These are phyloP conservation scores for Lithohypha guttulata DNA, from an alignment of 2,329 filamentous ascomycete genomes.

Conservation along the genomic window DNA sequence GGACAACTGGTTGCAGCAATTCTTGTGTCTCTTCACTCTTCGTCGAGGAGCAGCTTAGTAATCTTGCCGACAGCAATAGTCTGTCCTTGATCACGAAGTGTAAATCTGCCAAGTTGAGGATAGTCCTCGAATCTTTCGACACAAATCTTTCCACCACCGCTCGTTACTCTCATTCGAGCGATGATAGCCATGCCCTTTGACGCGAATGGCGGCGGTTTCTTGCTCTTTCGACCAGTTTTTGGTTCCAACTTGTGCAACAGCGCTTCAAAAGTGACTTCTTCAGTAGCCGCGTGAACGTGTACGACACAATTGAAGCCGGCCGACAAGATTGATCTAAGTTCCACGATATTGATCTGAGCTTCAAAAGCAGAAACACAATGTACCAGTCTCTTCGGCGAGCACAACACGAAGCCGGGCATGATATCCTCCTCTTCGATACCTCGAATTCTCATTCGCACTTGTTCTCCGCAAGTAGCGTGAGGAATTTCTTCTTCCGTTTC, in stretches of 20 bases:
- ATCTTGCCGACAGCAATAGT: constrained; percentile 99
- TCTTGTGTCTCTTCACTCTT: no score
- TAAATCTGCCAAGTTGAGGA: constrained; percentile 84
- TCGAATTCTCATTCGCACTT: constrained; percentile 81
- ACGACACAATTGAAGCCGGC: constrained; percentile 97
- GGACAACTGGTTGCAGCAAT: no score
- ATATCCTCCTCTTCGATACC: constrained; percentile 98
- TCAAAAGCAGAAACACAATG: constrained; percentile 85
- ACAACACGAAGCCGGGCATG: constrained; percentile 87
- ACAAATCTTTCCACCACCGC: constrained; percentile 76
- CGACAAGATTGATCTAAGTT: constrained; percentile 85
- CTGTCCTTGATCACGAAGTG: constrained; percentile 89
- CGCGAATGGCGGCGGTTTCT: constrained; percentile 83
- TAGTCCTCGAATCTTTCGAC: constrained; percentile 94
- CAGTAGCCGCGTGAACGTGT: constrained; percentile 93
- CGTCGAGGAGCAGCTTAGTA: constrained; percentile 64
- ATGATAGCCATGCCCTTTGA: constrained; percentile 75
- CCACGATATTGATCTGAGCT: constrained; percentile 90
- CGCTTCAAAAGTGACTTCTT: constrained; percentile 85
- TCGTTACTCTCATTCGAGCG: constrained; percentile 76
- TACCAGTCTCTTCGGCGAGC: constrained; percentile 84
- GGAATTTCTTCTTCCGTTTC: constrained; percentile 89
- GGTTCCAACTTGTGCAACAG: constrained; percentile 92
- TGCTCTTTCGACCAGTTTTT: constrained; percentile 86
- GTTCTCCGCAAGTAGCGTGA: constrained; percentile 80